Evolutionary conservation across 106 monocot genomes (phyloP), one percentile per base, ranked within the genome.

Genomic region (Dendrobium nobile): DNA sequence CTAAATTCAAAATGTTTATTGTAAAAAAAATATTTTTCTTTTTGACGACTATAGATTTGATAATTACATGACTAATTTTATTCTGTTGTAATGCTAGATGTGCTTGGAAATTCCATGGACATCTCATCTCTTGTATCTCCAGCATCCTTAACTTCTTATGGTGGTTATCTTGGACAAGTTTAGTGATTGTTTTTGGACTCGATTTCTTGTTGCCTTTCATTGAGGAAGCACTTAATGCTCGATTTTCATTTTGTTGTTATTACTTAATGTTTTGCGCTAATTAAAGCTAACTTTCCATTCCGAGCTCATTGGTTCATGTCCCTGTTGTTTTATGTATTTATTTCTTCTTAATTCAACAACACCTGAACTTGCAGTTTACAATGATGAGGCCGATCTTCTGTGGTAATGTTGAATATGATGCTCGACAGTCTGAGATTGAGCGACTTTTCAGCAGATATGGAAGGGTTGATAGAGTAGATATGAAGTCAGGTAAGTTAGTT

Each of bases 341-440:
- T 70, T 70, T 70, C 37, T 70, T 70, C 15, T 70, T 70, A 5
- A 37, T 37, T 5, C 74, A 76, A 26, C 26, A 48, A 28, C n/a
- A 2, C 11, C 48, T 76, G 5, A 76, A 44, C 74, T 73, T 43
- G 74, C 18, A 24, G 47, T 48, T 48, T 76, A 47, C 67, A 13
- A 83, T 75, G 68, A 96, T 96, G 96, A 96, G 79, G 89, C 91
- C 97, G 20, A 88, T 97, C 70, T 97, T 97, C 61, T 97, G 97
- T 87, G 97, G 97, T 11, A 97, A 97, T 82, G 81, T 97, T 85
- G 97, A 97, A 75, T 92, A 90, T 85, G 94, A 97, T 88, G 86
- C 89, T 54, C 88, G 94, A 18, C 94, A 92, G n/a, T 97, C 97
- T 78, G 97, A 94, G 8, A 84, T 92, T 80, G 97, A 97, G 75